Percentiles rank a stretch among this genome's conserved stretches.
phyloP scores from a whole-genome alignment of 306 rosid genomes.

The Quercus alba region DNA sequence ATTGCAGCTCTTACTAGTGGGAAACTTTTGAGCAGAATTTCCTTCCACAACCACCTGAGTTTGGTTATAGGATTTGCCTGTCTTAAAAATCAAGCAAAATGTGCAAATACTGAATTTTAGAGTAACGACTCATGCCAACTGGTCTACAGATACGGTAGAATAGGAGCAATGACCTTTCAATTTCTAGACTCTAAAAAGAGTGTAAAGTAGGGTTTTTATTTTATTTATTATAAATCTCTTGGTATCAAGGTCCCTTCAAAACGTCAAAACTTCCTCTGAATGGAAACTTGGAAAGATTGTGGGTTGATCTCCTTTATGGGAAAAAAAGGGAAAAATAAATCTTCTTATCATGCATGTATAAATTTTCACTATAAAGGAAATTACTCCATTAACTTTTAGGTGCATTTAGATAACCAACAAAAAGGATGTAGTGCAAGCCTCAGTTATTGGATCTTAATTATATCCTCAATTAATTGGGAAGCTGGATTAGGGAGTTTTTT shows the following conservation, averaged over 20 bases:
- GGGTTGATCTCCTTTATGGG: not conserved
- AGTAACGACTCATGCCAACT: not conserved
- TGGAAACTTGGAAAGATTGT: not conserved
- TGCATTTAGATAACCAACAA: not conserved
- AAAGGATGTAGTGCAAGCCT: not conserved
- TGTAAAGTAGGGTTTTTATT: not conserved
- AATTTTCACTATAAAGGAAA: not conserved
- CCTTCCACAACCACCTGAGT: not conserved
- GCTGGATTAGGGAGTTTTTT: not conserved
- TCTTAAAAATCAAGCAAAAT: not conserved
- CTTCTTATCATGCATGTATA: not conserved
- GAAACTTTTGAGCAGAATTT: slow-evolving; percentile 9
- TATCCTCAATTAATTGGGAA: not conserved
- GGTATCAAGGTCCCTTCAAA: not conserved
- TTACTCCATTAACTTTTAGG: not conserved
- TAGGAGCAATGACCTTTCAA: not conserved
- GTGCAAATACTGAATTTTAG: not conserved
- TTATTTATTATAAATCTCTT: no score
- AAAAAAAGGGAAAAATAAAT: not conserved
- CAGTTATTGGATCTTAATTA: not conserved
- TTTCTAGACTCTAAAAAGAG: not conserved
- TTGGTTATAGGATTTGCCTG: not conserved
- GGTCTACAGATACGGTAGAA: not conserved
- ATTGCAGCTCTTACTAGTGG: not conserved
- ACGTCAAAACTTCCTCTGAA: not conserved